phyloP scores from a whole-genome alignment of 345 rosid species.

The Tarenaya hassleriana region DNA sequence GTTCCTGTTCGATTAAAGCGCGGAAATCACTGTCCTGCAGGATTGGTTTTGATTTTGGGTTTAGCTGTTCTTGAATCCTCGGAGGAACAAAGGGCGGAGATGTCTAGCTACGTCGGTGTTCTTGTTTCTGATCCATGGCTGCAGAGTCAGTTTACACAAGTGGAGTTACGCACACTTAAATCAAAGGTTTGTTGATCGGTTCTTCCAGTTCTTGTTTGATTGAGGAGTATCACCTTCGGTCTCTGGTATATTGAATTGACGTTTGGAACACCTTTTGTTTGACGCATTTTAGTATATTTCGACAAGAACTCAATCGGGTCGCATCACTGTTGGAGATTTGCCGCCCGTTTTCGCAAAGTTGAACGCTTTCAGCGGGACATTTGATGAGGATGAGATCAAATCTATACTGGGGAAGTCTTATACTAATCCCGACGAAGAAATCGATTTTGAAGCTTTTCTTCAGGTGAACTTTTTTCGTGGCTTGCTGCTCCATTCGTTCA shows the following conservation, averaged over 20 bases:
- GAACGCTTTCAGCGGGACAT: constrained; percentile 57
- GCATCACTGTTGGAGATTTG: constrained; percentile 58
- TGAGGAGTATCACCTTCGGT: constrained; percentile 4
- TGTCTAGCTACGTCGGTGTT: constrained; percentile 91
- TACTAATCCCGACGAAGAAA: constrained; percentile 43
- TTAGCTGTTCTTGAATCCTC: constrained; percentile 1
- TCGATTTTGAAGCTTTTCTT: constrained; percentile 83
- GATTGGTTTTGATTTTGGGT: constrained; percentile 16
- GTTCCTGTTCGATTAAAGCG: constrained; percentile 23
- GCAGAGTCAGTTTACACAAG: constrained; percentile 98
- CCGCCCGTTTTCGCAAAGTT: constrained; percentile 59
- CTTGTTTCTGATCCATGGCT: constrained; percentile 95
- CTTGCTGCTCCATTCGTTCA: background rate
- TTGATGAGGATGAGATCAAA: constrained; percentile 62
- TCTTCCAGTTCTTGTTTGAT: background rate
- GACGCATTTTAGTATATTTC: constrained; percentile 50
- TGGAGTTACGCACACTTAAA: constrained; percentile 88
- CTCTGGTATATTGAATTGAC: constrained; percentile 10
- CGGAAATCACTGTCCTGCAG: constrained; percentile 12
- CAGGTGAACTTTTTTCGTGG: constrained; percentile 45
- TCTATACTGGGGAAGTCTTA: constrained; percentile 46
- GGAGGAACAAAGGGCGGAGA: constrained; percentile 25
- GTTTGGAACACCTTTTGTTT: constrained; percentile 1
- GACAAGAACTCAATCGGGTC: constrained; percentile 46
- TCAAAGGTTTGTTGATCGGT: constrained; percentile 48